These are phyloP conservation scores for Chaetomium fimeti DNA, from an alignment of 495 filamentous ascomycete species.

Conservation along the genomic window DNA sequence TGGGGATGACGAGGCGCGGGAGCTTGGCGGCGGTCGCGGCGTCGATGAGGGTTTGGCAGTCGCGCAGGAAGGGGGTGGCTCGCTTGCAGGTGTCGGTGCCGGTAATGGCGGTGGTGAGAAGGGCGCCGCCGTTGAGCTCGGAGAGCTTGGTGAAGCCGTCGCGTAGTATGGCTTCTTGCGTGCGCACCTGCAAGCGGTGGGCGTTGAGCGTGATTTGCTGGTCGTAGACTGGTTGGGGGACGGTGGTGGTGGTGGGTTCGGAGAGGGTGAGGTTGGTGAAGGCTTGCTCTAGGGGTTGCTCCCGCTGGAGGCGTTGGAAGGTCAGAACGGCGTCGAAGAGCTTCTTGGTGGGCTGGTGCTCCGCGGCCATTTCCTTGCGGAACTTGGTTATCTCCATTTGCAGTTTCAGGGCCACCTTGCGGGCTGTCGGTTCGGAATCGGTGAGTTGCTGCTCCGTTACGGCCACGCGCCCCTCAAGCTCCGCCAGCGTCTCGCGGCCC, in stretches of 20 bases:
- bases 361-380: conserved; percentile 7
- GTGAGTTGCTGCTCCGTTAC: background rate
- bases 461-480: conserved; percentile 16
- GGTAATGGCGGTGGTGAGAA: background rate
- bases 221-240: conserved; percentile 12
- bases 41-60: conserved; percentile 9
- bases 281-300: conserved; percentile 1
- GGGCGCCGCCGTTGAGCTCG: background rate
- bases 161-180: conserved; percentile 5
- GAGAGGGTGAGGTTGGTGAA: conserved; percentile 3
- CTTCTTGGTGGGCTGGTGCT: conserved; percentile 24
- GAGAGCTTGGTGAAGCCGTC: background rate
- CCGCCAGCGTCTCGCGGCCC: conserved; percentile 23
- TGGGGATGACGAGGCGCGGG: conserved; percentile 21
- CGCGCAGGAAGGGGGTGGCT: background rate
- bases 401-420: background rate
- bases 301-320: background rate
- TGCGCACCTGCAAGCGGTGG: conserved; percentile 5
- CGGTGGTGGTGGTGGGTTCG: background rate
- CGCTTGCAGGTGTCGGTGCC: background rate
- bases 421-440: background rate
- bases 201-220: conserved; percentile 23
- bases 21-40: conserved; percentile 17
- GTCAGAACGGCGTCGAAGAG: conserved; percentile 20
- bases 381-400: background rate